Percentiles rank a stretch among this genome's conserved stretches.
These are phyloP conservation scores for Neonectria punicea DNA, from an alignment of 2,329 filamentous ascomycete genomes.

Conservation along the genomic window DNA sequence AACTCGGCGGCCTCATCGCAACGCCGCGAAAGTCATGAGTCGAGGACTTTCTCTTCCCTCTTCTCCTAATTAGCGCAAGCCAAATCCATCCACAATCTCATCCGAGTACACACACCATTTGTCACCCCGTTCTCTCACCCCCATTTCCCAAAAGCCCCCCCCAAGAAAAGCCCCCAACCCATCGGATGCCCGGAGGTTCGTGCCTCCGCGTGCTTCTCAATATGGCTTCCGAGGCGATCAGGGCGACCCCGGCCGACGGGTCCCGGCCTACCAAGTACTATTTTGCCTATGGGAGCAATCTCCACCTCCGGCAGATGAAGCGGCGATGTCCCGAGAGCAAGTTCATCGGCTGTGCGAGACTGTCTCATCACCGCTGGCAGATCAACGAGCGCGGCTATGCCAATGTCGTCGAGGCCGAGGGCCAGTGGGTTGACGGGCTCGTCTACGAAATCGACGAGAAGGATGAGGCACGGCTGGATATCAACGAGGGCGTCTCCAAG, in stretches of 20 bases:
- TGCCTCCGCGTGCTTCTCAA: conserved; percentile 36
- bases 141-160: background rate
- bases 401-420: conserved; percentile 51
- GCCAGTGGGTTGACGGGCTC: conserved; percentile 53
- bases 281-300: conserved; percentile 60
- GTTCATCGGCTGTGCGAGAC: conserved; percentile 51
- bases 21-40: conserved; percentile 10
- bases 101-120: conserved; percentile 16
- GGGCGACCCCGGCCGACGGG: conserved; percentile 28
- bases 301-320: conserved; percentile 57
- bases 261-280: conserved; percentile 48
- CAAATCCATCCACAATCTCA: conserved; percentile 8
- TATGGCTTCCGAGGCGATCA: conserved; percentile 38
- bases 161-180: conserved; percentile 5
- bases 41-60: conserved; percentile 11
- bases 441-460: conserved; percentile 51
- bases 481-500: conserved; percentile 53
- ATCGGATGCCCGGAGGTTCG: conserved; percentile 38
- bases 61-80: background rate
- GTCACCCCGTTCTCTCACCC: background rate
- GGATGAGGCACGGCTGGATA: conserved; percentile 54
- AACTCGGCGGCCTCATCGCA: conserved; percentile 7
- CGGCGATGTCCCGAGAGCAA: conserved; percentile 54
- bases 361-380: conserved; percentile 55
- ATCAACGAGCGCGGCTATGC: conserved; percentile 60